Conservation (phyloP, 2,329 filamentous ascomycete species). For the Monilinia fructicola region DNA sequence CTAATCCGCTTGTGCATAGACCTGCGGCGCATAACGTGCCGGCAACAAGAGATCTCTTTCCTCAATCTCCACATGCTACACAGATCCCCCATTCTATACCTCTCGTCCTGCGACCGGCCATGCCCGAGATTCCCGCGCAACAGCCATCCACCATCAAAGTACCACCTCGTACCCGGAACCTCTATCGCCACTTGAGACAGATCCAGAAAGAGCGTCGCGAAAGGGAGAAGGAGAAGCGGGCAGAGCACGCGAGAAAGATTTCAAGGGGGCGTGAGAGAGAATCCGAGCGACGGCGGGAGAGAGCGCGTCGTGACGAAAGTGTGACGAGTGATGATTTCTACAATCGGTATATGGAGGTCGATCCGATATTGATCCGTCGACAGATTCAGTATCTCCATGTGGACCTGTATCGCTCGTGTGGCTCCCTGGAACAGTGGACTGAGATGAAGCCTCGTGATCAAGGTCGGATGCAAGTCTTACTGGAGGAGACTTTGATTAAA, state of each 20-base stretch:
- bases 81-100: background rate
- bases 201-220: background rate
- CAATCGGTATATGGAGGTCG: too few species aligned
- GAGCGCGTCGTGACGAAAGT: background rate
- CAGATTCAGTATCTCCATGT: background rate
- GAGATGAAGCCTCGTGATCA: too few species aligned
- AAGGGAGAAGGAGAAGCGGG: too few species aligned
- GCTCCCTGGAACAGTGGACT: too few species aligned
- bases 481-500: background rate
- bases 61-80: background rate
- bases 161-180: background rate
- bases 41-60: background rate
- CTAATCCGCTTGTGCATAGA: background rate
- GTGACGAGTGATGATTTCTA: too few species aligned
- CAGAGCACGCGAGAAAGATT: too few species aligned
- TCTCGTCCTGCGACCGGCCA: background rate
- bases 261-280: too few species aligned
- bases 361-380: background rate
- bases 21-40: background rate
- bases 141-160: background rate
- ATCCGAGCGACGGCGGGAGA: background rate
- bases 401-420: background rate
- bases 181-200: background rate
- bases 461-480: too few species aligned
- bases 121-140: background rate